These are phyloP conservation scores for Vicia faba DNA, from an alignment of 306 rosid genomes.

Conservation along the genomic window DNA sequence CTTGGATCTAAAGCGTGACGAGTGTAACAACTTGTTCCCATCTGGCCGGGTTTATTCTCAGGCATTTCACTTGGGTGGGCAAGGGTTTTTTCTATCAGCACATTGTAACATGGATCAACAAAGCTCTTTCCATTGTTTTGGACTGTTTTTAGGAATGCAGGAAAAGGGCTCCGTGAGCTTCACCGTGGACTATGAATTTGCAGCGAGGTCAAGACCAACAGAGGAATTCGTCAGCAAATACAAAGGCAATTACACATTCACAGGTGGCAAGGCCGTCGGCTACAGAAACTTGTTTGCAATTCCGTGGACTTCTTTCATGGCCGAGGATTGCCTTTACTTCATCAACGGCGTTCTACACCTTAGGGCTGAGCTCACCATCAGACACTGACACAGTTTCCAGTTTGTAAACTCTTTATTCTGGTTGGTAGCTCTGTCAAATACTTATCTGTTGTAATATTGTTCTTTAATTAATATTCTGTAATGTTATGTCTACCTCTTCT, in stretches of 20 bases:
- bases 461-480: constrained; percentile 5
- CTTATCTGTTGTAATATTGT: constrained; percentile 11
- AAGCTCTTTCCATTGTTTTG: constrained; percentile 92
- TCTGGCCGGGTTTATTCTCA: constrained; percentile 97
- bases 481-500: constrained; percentile 9
- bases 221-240: constrained; percentile 90
- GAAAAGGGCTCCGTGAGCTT: constrained; percentile 92
- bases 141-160: constrained; percentile 96
- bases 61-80: constrained; percentile 98
- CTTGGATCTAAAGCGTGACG: constrained; percentile 92
- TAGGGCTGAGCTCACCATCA: constrained; percentile 91
- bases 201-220: constrained; percentile 76
- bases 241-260: constrained; percentile 95
- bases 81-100: constrained; percentile 95
- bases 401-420: constrained; percentile 25
- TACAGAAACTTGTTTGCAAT: constrained; percentile 85
- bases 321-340: constrained; percentile 84
- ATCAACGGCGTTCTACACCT: constrained; percentile 93
- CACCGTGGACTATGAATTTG: constrained; percentile 93
- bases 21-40: constrained; percentile 74
- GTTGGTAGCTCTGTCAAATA: constrained; percentile 21
- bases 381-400: constrained; percentile 45
- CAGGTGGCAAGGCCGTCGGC: constrained; percentile 98
- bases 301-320: constrained; percentile 83
- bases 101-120: constrained; percentile 99